Conservation (phyloP, 768 basidiomycete genomes). For the Rhizopogon rudus region DNA sequence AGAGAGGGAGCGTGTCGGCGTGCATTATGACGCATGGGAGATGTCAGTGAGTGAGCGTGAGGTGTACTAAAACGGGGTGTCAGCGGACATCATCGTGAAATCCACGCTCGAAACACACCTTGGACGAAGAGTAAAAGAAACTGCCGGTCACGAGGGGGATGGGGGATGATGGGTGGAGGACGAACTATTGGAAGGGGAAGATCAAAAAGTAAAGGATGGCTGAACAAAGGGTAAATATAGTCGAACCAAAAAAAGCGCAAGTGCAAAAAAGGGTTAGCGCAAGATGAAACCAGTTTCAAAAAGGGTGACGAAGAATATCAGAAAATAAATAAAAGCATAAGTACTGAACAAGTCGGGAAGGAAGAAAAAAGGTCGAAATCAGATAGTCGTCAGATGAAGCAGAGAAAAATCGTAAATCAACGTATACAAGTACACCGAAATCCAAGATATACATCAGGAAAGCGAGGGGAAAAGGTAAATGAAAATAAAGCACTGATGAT, state of each 20-base stretch:
- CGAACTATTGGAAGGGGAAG: too few species aligned
- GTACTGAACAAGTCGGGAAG: neutral
- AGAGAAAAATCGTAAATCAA: neutral
- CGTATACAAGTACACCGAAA: neutral
- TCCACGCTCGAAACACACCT: too few species aligned
- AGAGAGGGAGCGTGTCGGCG: neutral
- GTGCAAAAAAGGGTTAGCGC: neutral
- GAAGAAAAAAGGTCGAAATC: neutral
- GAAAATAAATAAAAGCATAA: conserved; percentile 1
- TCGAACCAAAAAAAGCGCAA: too few species aligned
- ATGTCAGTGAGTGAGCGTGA: too few species aligned
- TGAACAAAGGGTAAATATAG: too few species aligned
- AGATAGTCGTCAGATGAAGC: neutral
- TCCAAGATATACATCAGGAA: neutral
- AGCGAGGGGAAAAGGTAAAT: neutral
- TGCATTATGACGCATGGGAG: neutral
- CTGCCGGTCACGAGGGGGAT: too few species aligned
- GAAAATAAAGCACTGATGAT: neutral
- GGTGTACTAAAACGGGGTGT: too few species aligned
- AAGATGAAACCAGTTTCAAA: neutral
- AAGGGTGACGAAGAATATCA: neutral
- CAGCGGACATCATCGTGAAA: too few species aligned
- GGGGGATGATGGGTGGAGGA: too few species aligned
- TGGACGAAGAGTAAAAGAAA: too few species aligned
- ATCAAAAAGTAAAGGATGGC: neutral